Evolutionary conservation across 1,284 basidiomycete species (phyloP), one percentile per base, ranked within the genome.

Genomic region (Calocybe gambosa): DNA sequence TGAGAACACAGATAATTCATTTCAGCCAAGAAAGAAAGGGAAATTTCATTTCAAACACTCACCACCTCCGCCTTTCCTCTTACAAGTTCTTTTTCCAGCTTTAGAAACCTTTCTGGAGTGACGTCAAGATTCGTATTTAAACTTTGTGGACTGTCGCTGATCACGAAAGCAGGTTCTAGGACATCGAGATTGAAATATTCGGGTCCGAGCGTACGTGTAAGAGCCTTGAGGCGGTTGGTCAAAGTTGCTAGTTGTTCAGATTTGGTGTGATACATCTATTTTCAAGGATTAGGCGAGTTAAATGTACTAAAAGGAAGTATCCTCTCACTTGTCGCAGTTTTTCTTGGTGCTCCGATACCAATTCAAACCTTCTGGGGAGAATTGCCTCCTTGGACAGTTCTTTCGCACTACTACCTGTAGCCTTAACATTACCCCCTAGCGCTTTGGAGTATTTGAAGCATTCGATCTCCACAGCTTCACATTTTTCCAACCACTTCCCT

Each of bases 61-160:
- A 89, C 85, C 36, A 89, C 74, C 74, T 92, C 89, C 12, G 74
- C 73, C 62, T 90, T 89, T 13, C 85, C 89, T 44, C 84, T 71
- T 2, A 85, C 78, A 15, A 91, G 72, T 58, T 91, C 87, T 59
- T 86, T 85, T 68, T 92, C 87, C 1, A 93, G 67, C 55, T 71
- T 80, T 29, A 78, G 74, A 59, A 92, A 88, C 8, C 85, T 74
- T 50, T 89, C 86, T 0, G 85, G 82, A 9, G 80, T 82, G 10
- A 91, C 85, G 56, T 91, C 85, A 16, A 73, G 70, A 56, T 77
- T 71, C 5, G 71, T 62, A 42, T 64, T 61, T 0, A 68, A 52
- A 42, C 74, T 67, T 4, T 62, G 60, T 16, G 63, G 58, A 46
- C 66, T 64, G 54, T 78, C 74, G 0, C 70, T 73, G 2, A 56